phyloP scores from a whole-genome alignment of 75 land plant species.

The Pinus albicaulis region DNA sequence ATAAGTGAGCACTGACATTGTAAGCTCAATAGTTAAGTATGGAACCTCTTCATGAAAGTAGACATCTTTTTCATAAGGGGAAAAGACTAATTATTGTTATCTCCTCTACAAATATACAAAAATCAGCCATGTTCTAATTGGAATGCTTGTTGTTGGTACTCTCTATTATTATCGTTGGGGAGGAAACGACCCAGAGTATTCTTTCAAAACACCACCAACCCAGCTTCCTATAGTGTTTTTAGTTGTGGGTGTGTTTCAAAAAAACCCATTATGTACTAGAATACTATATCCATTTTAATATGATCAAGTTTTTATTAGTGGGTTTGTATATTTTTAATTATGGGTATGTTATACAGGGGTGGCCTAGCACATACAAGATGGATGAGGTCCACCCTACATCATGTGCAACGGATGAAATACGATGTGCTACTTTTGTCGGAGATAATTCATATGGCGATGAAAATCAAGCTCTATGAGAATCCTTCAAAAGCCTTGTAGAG shows the following conservation, averaged over 20 bases:
- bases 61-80: slow-evolving; percentile 44
- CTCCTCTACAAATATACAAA: slow-evolving; percentile 71
- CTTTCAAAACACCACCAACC: slow-evolving; percentile 41
- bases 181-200: slow-evolving; percentile 23
- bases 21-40: slow-evolving; percentile 60
- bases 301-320: no score
- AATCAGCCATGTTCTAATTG: slow-evolving; percentile 51
- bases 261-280: no score
- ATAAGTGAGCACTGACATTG: slow-evolving; percentile 26
- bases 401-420: slow-evolving; percentile 46
- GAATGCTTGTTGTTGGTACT: slow-evolving; percentile 26
- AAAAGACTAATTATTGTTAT: slow-evolving; percentile 58
- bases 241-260: slow-evolving; percentile 53
- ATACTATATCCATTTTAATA: no score
- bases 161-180: slow-evolving; percentile 40
- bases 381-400: slow-evolving; percentile 62
- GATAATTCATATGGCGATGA: slow-evolving; percentile 84
- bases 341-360: slow-evolving; percentile 53
- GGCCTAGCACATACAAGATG: slow-evolving; percentile 83
- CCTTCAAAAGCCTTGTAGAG: slow-evolving; percentile 69
- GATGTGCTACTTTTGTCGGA: slow-evolving; percentile 67
- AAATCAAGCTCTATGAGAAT: slow-evolving; percentile 74
- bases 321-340: no score
- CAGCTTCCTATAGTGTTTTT: slow-evolving; percentile 36
- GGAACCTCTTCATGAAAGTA: slow-evolving; percentile 70